Percentiles rank a stretch among this genome's conserved stretches.
Evolutionary conservation across 2,329 filamentous ascomycete genomes (phyloP).

Genomic region (Verticillium isaacii): DNA sequence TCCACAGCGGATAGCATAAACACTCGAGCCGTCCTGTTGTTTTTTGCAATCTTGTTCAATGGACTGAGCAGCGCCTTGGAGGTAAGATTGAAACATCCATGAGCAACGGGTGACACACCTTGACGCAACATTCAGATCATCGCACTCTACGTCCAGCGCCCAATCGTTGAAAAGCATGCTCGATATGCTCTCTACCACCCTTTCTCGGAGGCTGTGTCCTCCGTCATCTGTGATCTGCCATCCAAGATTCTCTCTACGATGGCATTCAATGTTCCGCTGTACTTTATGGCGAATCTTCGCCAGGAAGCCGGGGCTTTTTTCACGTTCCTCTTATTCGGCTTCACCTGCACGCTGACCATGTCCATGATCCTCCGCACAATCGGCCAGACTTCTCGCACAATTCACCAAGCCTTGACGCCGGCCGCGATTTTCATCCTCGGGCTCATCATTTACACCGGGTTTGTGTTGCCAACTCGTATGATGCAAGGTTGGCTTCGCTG

Average conservation of each 20-base stretch:
- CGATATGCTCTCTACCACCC: slow-evolving; percentile 28
- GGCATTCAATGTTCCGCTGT: slow-evolving; percentile 56
- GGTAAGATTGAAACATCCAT: background rate
- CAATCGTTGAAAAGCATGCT: slow-evolving; percentile 21
- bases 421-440: slow-evolving; percentile 47
- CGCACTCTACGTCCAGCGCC: slow-evolving; percentile 17
- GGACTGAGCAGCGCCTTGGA: slow-evolving; percentile 19
- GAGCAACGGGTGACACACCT: background rate
- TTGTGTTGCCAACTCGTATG: slow-evolving; percentile 34
- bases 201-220: slow-evolving; percentile 9
- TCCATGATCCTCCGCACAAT: slow-evolving; percentile 45
- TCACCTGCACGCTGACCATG: slow-evolving; percentile 43
- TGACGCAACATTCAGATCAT: slow-evolving; percentile 8
- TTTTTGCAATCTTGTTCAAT: slow-evolving; percentile 26
- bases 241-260: slow-evolving; percentile 42
- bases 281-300: slow-evolving; percentile 61
- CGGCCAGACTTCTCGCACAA: slow-evolving; percentile 42
- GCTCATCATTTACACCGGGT: slow-evolving; percentile 53
- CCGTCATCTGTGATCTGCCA: slow-evolving; percentile 10
- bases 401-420: slow-evolving; percentile 48
- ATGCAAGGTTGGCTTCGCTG: slow-evolving; percentile 42
- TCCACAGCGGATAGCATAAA: slow-evolving; percentile 52
- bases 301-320: slow-evolving; percentile 50
- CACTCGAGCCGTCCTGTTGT: slow-evolving; percentile 18
- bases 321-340: slow-evolving; percentile 46